Evolutionary conservation across 139 green algal species (phyloP).

Genomic region (Desmodesmus armatus): DNA sequence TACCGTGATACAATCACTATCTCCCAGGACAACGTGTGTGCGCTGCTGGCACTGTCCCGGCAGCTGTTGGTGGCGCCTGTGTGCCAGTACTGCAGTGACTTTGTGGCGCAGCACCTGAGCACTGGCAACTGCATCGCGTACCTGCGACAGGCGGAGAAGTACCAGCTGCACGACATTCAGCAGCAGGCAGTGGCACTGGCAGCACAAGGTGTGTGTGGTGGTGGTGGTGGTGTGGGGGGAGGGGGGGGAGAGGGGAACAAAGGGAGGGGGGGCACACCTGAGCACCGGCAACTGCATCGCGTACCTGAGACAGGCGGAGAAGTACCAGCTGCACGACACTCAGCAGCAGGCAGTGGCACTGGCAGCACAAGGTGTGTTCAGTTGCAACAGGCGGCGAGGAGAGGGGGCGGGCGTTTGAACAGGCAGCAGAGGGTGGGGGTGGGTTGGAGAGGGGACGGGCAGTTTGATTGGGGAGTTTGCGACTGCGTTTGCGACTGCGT

Average conservation of each 20-base stretch:
- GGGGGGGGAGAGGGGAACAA: too few relatives aligned
- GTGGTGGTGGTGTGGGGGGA: too few relatives aligned
- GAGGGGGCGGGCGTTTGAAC: background rate
- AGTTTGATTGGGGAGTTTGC: too few relatives aligned
- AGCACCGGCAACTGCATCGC: slow-evolving; percentile 32
- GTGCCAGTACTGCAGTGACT: slow-evolving; percentile 38
- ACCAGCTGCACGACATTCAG: slow-evolving; percentile 48
- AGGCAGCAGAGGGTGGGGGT: too few relatives aligned
- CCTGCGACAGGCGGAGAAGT: slow-evolving; percentile 48
- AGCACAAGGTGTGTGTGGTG: slow-evolving; percentile 37
- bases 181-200: slow-evolving; percentile 44
- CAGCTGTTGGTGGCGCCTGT: slow-evolving; percentile 51
- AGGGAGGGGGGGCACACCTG: too few relatives aligned
- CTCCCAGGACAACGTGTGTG: slow-evolving; percentile 30
- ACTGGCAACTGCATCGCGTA: slow-evolving; percentile 39
- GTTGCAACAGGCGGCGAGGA: too few relatives aligned
- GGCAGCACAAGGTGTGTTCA: slow-evolving; percentile 50
- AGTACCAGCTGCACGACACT: slow-evolving; percentile 47
- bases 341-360: slow-evolving; percentile 45
- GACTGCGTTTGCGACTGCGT: too few relatives aligned
- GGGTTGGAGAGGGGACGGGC: too few relatives aligned
- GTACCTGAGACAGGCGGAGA: slow-evolving; percentile 47
- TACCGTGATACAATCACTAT: slow-evolving; percentile 45
- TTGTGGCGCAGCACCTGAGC: slow-evolving; percentile 25
- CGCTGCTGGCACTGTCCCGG: slow-evolving; percentile 48